phyloP scores from a whole-genome alignment of 495 filamentous ascomycete genomes.

The Penicillium egyptiacum region DNA sequence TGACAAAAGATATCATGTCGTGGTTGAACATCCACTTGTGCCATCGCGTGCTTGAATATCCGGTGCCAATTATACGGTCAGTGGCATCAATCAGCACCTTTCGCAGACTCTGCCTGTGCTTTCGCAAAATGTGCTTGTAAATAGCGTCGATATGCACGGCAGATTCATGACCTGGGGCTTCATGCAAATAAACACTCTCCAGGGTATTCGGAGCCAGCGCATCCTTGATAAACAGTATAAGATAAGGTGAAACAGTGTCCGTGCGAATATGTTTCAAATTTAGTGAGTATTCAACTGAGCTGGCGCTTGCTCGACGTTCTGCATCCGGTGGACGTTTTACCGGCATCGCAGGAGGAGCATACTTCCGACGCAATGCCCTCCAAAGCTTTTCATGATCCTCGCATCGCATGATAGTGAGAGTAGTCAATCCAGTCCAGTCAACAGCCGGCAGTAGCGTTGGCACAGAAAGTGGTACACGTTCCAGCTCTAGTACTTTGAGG shows the following conservation, averaged over 20 bases:
- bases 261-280: conserved; percentile 80
- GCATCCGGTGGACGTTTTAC: conserved; percentile 24
- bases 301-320: conserved; percentile 16
- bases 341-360: conserved; percentile 51
- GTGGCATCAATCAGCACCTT: conserved; percentile 79
- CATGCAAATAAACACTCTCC: conserved; percentile 82
- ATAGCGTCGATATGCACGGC: conserved; percentile 70
- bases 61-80: conserved; percentile 43
- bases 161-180: conserved; percentile 57
- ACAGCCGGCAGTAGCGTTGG: conserved; percentile 67
- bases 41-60: conserved; percentile 50
- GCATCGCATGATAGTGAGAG: conserved; percentile 79
- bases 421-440: conserved; percentile 78
- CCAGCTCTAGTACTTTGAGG: conserved; percentile 76
- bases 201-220: conserved; percentile 82
- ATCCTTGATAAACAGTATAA: conserved; percentile 84
- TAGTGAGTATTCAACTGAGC: conserved; percentile 60
- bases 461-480: conserved; percentile 74
- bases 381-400: conserved; percentile 76
- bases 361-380: conserved; percentile 72
- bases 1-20: conserved; percentile 74
- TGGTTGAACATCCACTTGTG: conserved; percentile 75
- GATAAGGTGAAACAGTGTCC: conserved; percentile 69
- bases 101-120: conserved; percentile 70
- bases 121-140: conserved; percentile 69